Conservation (phyloP, 1,284 basidiomycete genomes). For the Tilletia indica region DNA sequence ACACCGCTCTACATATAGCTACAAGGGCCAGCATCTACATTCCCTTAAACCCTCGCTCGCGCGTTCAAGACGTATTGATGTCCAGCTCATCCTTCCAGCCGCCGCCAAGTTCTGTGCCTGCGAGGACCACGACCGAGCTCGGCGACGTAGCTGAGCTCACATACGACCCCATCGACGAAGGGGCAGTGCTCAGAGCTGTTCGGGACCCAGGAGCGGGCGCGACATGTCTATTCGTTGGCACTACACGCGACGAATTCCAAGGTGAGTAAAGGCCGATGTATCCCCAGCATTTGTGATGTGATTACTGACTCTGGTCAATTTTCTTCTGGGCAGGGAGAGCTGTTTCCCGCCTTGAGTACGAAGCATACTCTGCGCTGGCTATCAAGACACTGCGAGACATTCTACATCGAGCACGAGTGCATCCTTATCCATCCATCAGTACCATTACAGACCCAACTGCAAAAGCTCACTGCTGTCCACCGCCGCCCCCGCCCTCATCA, state of each 20-base stretch:
- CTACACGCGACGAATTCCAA: slow-evolving; percentile 67
- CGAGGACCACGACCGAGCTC: neutral
- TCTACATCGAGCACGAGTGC: slow-evolving; percentile 25
- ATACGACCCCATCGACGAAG: slow-evolving; percentile 36
- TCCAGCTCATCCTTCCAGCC: slow-evolving; percentile 4
- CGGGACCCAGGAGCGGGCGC: slow-evolving; percentile 37
- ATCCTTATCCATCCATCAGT: slow-evolving; percentile 17
- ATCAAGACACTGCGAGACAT: slow-evolving; percentile 64
- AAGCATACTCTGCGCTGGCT: slow-evolving; percentile 75
- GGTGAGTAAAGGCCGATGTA: slow-evolving; percentile 52
- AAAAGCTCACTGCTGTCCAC: slow-evolving; percentile 16
- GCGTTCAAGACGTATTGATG: neutral
- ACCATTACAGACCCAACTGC: neutral
- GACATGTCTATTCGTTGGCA: slow-evolving; percentile 69
- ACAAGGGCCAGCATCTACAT: no score
- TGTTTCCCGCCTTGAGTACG: slow-evolving; percentile 73
- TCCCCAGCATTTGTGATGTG: neutral
- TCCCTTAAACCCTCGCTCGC: no score
- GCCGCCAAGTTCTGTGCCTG: slow-evolving; percentile 1
- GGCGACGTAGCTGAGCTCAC: slow-evolving; percentile 40
- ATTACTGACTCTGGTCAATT: neutral
- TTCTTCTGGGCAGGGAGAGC: slow-evolving; percentile 63
- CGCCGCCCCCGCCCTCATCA: neutral
- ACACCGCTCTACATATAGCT: no score
- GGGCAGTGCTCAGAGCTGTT: slow-evolving; percentile 28